Base-by-base conservation (phyloP, 495 filamentous ascomycete species). In the Daldinia vernicosa region DNA sequence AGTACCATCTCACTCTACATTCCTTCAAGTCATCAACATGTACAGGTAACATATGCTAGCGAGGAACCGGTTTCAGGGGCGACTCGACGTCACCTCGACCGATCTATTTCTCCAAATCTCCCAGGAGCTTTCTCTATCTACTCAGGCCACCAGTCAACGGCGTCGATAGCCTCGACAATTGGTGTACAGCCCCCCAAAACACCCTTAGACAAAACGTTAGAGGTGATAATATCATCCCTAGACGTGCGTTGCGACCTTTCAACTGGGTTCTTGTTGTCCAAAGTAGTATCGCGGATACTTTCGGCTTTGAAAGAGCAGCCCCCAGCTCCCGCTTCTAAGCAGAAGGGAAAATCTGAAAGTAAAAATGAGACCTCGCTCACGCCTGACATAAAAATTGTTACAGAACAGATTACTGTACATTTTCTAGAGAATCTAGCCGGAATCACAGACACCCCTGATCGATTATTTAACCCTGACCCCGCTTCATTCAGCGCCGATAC, bases 161-260 rank as follows among this genome's bases (percentile, higher is more conserved):
- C 74, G 64, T 62, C 76, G 5, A 53, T 74, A 45, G 35, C 64
- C 64, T 47, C 59, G 6, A 26, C 53, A 47, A 60, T 53, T 52
- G 59, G 45, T 28, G 15, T 6, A 51, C 50, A 39, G 47, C 37
- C 14, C 17, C 28, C 45, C 6, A 70, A 64, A 60, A 61, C 24
- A 12, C 33, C 51, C 39, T 55, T 7, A 8, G 83, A 87, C 55
- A 76, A 72, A 32, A 74, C 79, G 6, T 70, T 88, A 32, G 88
- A 88, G 67, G 72, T 92, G 19, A 82, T 86, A 37, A 65, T 92
- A 52, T 86, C 85, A 27, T 84, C 87, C 1, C 70, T 87, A 28
- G 79, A 85, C 17, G 61, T 89, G 2, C 87, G 86, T 53, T 89
- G 92, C 66, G 91, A 94, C 77, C 87, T 91, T 22, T 85, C 90